phyloP scores from a whole-genome alignment of 1,284 basidiomycete species.

The Sanghuangporus baumii region DNA sequence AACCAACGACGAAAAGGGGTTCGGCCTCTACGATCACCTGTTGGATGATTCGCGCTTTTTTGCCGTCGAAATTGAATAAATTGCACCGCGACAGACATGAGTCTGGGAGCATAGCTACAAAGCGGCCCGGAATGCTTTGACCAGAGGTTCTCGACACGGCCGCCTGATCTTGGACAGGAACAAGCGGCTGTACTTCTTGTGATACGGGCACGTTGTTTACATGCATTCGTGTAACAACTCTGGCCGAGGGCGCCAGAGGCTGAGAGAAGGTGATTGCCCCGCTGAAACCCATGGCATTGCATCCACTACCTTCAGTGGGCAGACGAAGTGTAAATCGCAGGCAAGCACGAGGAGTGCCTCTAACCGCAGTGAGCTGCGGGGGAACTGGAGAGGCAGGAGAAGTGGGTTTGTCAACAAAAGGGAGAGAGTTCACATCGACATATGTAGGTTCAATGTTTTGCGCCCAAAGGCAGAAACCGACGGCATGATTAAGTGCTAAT shows the following conservation, averaged over 20 bases:
- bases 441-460: constrained; percentile 61
- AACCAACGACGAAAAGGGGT: constrained; percentile 55
- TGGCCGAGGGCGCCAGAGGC: constrained; percentile 45
- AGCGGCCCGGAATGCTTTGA: constrained; percentile 18
- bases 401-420: constrained; percentile 26
- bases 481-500: constrained; percentile 26
- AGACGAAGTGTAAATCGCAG: constrained; percentile 45
- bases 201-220: constrained; percentile 41
- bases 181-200: constrained; percentile 47
- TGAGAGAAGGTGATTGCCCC: constrained; percentile 49
- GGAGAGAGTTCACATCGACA: constrained; percentile 46
- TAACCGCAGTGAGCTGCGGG: background rate
- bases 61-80: constrained; percentile 49
- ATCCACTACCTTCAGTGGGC: constrained; percentile 41
- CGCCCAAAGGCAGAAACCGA: constrained; percentile 48
- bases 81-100: constrained; percentile 55
- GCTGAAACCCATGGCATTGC: constrained; percentile 51
- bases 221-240: constrained; percentile 57
- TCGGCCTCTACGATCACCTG: constrained; percentile 60
- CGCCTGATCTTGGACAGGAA: constrained; percentile 29
- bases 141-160: constrained; percentile 18
- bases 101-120: constrained; percentile 53
- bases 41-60: constrained; percentile 52
- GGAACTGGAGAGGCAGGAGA: constrained; percentile 26
- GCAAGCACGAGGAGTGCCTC: constrained; percentile 24